phyloP scores from a whole-genome alignment of 116 monocot genomes.

The Trichopus zeylanicus region DNA sequence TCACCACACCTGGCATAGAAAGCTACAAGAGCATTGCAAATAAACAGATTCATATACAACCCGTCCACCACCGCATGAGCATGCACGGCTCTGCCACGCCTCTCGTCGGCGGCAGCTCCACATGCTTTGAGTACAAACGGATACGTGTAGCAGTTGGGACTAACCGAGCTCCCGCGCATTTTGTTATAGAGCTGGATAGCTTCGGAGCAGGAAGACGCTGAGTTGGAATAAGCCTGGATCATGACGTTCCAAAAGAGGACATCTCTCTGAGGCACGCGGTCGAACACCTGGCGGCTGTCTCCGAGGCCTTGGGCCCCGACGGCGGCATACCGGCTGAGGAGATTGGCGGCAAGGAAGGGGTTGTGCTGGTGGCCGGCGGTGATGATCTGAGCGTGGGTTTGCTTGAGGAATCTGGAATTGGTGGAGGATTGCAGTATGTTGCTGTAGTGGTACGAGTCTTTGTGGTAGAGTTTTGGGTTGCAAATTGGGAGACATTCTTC shows the following conservation, averaged over 20 bases:
- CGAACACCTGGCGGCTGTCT: conserved; percentile 35
- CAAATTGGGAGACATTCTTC: too few species aligned
- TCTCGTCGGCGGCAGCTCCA: neutral
- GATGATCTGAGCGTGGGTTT: conserved; percentile 34
- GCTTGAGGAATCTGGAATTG: conserved; percentile 7
- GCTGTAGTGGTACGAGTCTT: conserved; percentile 21
- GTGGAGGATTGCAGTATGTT: conserved; percentile 15
- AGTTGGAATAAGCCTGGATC: conserved; percentile 23
- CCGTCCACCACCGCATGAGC: conserved; percentile 7
- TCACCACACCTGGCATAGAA: conserved; percentile 19
- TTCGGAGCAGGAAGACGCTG: conserved; percentile 8
- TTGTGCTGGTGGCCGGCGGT: conserved; percentile 14
- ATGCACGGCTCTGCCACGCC: conserved; percentile 16
- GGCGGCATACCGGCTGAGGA: conserved; percentile 22
- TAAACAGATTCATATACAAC: conserved; percentile 1
- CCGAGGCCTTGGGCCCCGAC: neutral
- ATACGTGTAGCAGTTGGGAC: conserved; percentile 26
- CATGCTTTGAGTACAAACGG: conserved; percentile 24
- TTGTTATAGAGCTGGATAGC: conserved; percentile 15
- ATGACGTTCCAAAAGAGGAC: conserved; percentile 35
- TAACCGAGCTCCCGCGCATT: conserved; percentile 13
- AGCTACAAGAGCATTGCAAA: conserved; percentile 18
- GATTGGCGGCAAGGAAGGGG: conserved; percentile 31
- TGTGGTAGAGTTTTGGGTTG: too few species aligned
- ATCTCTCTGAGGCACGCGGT: conserved; percentile 15